A percentile compares a stretch with the other conserved stretches of the same genome.
Evolutionary conservation across 2,329 filamentous ascomycete species (phyloP).

Genomic region (Chaetomiaceae sp.): DNA sequence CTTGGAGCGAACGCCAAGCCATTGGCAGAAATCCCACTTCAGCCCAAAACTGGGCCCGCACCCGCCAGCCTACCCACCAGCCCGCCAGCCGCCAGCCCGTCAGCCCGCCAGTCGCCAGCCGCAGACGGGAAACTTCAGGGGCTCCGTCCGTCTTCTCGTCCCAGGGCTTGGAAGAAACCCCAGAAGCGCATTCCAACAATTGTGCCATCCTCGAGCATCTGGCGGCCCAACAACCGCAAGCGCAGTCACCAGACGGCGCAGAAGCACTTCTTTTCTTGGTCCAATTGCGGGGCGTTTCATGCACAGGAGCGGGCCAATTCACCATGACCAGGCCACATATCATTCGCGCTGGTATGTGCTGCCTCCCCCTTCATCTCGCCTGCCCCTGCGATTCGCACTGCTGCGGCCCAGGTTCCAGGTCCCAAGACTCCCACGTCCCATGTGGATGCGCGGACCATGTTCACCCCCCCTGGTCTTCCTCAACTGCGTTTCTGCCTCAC

Average conservation of each 20-base stretch:
- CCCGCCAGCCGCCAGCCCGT: too few relatives aligned
- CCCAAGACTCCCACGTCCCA: too few relatives aligned
- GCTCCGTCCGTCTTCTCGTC: constrained; percentile 10
- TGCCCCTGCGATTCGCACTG: constrained; percentile 20
- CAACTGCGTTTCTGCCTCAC: constrained; percentile 13
- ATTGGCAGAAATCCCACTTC: too few relatives aligned
- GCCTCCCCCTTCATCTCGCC: constrained; percentile 19
- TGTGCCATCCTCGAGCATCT: neutral
- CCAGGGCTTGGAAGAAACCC: neutral
- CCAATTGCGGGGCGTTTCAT: constrained; percentile 25
- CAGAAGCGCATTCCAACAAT: constrained; percentile 7
- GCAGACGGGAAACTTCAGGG: constrained; percentile 18
- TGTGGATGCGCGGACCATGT: constrained; percentile 21
- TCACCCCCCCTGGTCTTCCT: neutral
- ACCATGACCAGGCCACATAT: constrained; percentile 57
- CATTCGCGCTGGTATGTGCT: constrained; percentile 53
- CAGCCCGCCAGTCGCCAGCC: constrained; percentile 10
- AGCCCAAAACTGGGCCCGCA: too few relatives aligned
- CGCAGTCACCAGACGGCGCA: neutral
- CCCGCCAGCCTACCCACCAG: too few relatives aligned
- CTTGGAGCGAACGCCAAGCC: too few relatives aligned
- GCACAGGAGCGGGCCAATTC: constrained; percentile 29
- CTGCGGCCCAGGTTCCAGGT: constrained; percentile 20
- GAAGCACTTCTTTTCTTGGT: constrained; percentile 7
- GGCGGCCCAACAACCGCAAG: neutral